Conservation (phyloP, 192 early-diverging fungal species). For the Backusella liffmaniae region DNA sequence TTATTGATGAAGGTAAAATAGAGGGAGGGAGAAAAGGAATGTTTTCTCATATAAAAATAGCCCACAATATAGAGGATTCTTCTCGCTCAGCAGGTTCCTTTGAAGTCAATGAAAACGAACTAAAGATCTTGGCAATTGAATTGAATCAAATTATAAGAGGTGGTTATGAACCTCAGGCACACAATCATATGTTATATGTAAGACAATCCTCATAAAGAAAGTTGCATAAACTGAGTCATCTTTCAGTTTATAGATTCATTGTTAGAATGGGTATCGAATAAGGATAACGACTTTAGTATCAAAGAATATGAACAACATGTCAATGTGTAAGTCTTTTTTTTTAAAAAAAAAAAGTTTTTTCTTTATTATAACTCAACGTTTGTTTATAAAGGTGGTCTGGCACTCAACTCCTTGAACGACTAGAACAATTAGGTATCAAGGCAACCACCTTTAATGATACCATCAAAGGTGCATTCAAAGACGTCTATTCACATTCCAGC, state of each 20-base stretch:
- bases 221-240: neutral
- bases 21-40: too few species aligned
- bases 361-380: too few species aligned
- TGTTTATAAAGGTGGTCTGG: conserved; percentile 28
- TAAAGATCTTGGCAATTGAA: conserved; percentile 34
- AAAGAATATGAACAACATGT: conserved; percentile 25
- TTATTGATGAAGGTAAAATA: conserved; percentile 55
- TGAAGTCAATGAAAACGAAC: conserved; percentile 43
- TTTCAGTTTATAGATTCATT: conserved; percentile 15
- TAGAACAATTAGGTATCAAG: conserved; percentile 21
- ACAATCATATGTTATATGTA: conserved; percentile 27
- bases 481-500: neutral
- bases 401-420: conserved; percentile 11
- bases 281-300: conserved; percentile 6
- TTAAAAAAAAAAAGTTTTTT: neutral
- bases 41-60: conserved; percentile 1
- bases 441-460: neutral
- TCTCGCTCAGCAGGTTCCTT: conserved; percentile 51
- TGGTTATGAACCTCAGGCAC: conserved; percentile 7
- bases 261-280: conserved; percentile 24
- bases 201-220: neutral
- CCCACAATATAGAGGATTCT: conserved; percentile 63
- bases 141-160: conserved; percentile 31
- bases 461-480: conserved; percentile 17
- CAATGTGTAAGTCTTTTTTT: conserved; percentile 18